Evolutionary conservation across 441 rosid species (phyloP), one percentile per base, ranked within the genome.

Genomic region (Populus hybrid): DNA sequence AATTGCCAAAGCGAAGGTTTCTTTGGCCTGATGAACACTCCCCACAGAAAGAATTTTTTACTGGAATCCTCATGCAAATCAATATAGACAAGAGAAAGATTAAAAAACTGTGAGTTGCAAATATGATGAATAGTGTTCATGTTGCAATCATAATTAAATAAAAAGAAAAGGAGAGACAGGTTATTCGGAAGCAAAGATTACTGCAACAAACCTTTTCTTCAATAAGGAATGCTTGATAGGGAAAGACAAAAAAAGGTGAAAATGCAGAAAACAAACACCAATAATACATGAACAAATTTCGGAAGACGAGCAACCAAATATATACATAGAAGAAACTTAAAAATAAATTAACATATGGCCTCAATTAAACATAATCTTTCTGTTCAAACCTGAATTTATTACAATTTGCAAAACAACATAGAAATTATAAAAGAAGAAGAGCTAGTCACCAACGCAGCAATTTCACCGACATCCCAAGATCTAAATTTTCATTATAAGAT

Each of bases 21-120:
- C 82, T 84, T 82, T 67, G 74, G 77, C 81, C 83, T 90, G 83
- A 91, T n/a, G n/a, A n/a, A 94, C 75, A 86, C 90, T 7, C 97
- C 94, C 98, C 97, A 92, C 76, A 90, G 42, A 86, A 86, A 94
- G 21, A 81, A 81, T 78, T 86, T 91, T 38, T 29, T 77, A 74
- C 72, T 82, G 84, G 72, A 87, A 87, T 74, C 84, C 96, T 29
- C 31, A 3, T 94, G 91, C 82, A 89, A 53, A 76, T 9, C 10
- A 76, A 68, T 72, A 26, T 78, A 18, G 40, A 18, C 18, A 68
- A 38, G 53, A 8, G 36, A 53, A n/a, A n/a, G 45, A 56, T 36
- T 56, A 4, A 74, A 24, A 29, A 29, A 29, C 31, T 29, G 31
- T 29, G 31, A 29, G 31, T 29, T 29, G 31, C 31, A 29, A 29